Evolutionary conservation across 2,329 filamentous ascomycete genomes (phyloP).

Genomic region (Apiospora pterosperma): DNA sequence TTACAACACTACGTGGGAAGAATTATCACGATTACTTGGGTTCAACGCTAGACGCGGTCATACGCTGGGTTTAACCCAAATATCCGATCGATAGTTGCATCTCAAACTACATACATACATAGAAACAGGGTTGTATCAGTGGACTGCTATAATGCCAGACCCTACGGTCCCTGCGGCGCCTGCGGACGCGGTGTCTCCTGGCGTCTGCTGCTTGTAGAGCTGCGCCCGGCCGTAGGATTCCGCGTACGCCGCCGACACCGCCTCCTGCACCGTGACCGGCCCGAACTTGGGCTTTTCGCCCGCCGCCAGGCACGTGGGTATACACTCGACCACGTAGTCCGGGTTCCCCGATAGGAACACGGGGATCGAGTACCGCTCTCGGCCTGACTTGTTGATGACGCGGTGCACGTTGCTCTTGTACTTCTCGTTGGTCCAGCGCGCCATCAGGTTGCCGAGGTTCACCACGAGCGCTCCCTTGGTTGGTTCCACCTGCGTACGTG

Average conservation of each 20-base stretch:
- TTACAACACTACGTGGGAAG: no score
- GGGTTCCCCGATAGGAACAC: conserved; percentile 55
- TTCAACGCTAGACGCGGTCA: no score
- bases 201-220: conserved; percentile 26
- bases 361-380: conserved; percentile 53
- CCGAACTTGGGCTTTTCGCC: conserved; percentile 24
- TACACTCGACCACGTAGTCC: conserved; percentile 32
- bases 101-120: no score
- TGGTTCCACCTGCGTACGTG: conserved; percentile 31
- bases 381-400: conserved; percentile 49
- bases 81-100: no score
- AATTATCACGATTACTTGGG: no score
- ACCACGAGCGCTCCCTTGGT: conserved; percentile 45
- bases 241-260: conserved; percentile 28
- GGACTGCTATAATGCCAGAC: no score
- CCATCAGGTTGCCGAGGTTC: conserved; percentile 48
- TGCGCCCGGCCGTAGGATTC: conserved; percentile 28
- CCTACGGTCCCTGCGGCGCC: no score
- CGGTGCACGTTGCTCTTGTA: conserved; percentile 53
- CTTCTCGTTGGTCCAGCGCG: conserved; percentile 46
- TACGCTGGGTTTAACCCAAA: no score
- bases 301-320: conserved; percentile 25
- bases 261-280: conserved; percentile 29
- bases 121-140: no score
- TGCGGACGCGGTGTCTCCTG: no score